Evolutionary conservation across 2,329 filamentous ascomycete genomes (phyloP), one percentile per base, ranked within the genome.

Genomic region (Verticillium zaregamsianum): DNA sequence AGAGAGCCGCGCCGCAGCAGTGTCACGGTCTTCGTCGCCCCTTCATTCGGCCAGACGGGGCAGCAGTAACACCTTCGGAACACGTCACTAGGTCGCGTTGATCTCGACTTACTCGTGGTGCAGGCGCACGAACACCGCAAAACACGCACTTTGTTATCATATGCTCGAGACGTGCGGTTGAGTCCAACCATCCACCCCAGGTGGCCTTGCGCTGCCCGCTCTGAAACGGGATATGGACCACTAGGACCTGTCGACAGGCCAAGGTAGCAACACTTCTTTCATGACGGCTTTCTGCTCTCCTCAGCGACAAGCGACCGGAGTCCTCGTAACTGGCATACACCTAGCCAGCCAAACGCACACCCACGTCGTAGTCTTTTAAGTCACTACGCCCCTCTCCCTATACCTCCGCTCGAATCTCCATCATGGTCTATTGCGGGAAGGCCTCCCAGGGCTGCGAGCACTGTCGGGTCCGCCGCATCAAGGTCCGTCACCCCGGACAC

Each of bases 401-500:
- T 17, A 14, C 45, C 23, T 14, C 20, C n/a, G 11, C 20, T 9
- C 11, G 28, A 28, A 28, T 25, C 37, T 57, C 35, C 37, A 64
- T n/a, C 68, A 84, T 85, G 82, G 82, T 84, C 55, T 84, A 83
- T 71, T 84, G 82, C 66, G 82, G 82, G 55, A 85, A 84, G 70
- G 82, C 82, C 66, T 84, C 82, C 7, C 77, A 82, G 68, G 82
- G 81, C 68, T 85, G 82, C 70, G 76, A 83, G 67, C 80, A 77
- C 65, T 85, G 82, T 68, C 80, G 82, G 61, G 79, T 76, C 39
- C 76, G 82, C 65, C 80, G 82, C 67, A 85, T 85, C 70, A 85
- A 84, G 78, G 82, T 84, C 70, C 62, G 78, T 71, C 3, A 28
- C 5, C 23, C 15, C 14, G 54, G 14, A n/a, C 11, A 15, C 54